phyloP scores from a whole-genome alignment of 331 rosid genomes.

The Pyracantha coccinea region DNA sequence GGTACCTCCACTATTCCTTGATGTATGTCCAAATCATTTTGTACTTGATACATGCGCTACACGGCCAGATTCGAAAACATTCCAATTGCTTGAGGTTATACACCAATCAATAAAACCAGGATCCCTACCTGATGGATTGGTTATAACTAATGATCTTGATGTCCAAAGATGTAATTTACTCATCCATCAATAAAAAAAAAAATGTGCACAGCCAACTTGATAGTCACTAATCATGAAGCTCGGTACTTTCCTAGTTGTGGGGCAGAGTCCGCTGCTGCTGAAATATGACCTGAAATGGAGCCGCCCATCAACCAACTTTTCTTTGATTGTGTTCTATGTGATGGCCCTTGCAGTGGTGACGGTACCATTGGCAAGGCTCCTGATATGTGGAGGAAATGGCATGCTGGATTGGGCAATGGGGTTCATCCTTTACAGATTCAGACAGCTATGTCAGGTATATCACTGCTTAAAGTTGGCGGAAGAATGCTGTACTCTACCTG shows the following conservation, averaged over 20 bases:
- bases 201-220: slow-evolving; percentile 94
- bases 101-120: slow-evolving; percentile 64
- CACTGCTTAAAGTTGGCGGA: slow-evolving; percentile 87
- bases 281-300: slow-evolving; percentile 24
- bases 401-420: slow-evolving; percentile 72
- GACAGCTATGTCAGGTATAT: slow-evolving; percentile 85
- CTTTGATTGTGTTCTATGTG: slow-evolving; percentile 92
- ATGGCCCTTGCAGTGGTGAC: slow-evolving; percentile 97
- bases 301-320: slow-evolving; percentile 39
- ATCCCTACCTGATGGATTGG: slow-evolving; percentile 73
- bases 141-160: slow-evolving; percentile 91
- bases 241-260: slow-evolving; percentile 93
- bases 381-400: slow-evolving; percentile 98
- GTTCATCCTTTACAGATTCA: slow-evolving; percentile 70
- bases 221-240: slow-evolving; percentile 94
- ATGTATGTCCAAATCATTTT: slow-evolving; percentile 70
- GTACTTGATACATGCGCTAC: slow-evolving; percentile 98
- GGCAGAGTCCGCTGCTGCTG: slow-evolving; percentile 26
- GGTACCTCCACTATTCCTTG: slow-evolving; percentile 98
- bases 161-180: slow-evolving; percentile 96
- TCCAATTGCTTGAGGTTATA: slow-evolving; percentile 89
- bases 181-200: slow-evolving; percentile 92
- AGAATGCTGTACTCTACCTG: slow-evolving; percentile 93
- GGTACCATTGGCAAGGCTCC: slow-evolving; percentile 99
- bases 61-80: slow-evolving; percentile 77